These are phyloP conservation scores for Mycoemilia scoparia DNA, from an alignment of 192 early-diverging fungal species.

Conservation along the genomic window DNA sequence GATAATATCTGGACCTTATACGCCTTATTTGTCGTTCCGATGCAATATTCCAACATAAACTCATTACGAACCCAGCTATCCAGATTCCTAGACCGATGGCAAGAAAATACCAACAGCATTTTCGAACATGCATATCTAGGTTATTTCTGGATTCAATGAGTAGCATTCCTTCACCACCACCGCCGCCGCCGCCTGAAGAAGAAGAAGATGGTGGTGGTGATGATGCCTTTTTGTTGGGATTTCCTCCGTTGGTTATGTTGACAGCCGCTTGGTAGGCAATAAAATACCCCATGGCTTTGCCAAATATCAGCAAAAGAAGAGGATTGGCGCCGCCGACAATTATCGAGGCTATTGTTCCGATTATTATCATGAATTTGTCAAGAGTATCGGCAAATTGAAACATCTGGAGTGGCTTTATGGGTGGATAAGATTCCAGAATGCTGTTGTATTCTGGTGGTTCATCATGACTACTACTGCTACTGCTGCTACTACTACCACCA, in stretches of 20 bases:
- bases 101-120: slow-evolving; percentile 25
- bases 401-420: slow-evolving; percentile 36
- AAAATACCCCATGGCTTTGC: slow-evolving; percentile 8
- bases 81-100: slow-evolving; percentile 8
- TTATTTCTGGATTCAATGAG: too few species aligned
- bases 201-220: slow-evolving; percentile 24
- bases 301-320: slow-evolving; percentile 31
- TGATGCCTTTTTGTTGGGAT: too few species aligned
- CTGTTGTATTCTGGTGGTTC: too few species aligned
- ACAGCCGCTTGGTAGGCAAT: slow-evolving; percentile 6
- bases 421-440: too few species aligned
- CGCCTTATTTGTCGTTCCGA: slow-evolving; percentile 48
- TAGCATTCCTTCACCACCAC: too few species aligned
- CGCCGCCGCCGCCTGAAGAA: too few species aligned
- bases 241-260: slow-evolving; percentile 2
- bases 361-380: slow-evolving; percentile 35
- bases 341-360: slow-evolving; percentile 20
- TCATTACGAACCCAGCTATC: slow-evolving; percentile 6
- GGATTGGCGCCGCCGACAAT: slow-evolving; percentile 24
- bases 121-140: slow-evolving; percentile 17
- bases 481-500: too few species aligned
- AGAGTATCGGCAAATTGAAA: slow-evolving; percentile 45
- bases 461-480: too few species aligned
- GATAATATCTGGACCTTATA: slow-evolving; percentile 55
- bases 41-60: slow-evolving; percentile 8